Base-by-base conservation (phyloP, 2,329 filamentous ascomycete species). In the Fusarium poae region DNA sequence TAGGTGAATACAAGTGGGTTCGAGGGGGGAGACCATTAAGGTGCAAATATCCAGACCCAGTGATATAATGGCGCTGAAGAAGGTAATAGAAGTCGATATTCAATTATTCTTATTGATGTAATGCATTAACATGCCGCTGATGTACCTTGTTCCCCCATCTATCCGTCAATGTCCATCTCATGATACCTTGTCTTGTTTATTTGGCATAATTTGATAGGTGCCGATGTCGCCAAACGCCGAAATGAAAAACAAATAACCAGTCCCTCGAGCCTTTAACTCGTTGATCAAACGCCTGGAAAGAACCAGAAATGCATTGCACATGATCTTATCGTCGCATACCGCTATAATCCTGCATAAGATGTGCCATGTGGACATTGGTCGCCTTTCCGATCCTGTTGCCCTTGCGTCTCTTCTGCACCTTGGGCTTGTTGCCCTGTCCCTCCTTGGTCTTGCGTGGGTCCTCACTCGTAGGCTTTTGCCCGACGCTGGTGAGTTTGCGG, bases 341-440 rank as follows among this genome's bases (percentile, higher is more conserved):
- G 66, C 82, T 85, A 75, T 84, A 94, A 77, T 95, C 92, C 81
- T 93, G 90, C 76, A 97, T 84, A 62, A 97, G 86, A 68, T 91
- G 89, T 72, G 86, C 85, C 93, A 97, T 97, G 78, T 97, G 94
- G 29, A 89, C 89, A 77, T 97, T 97, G 27, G 93, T 97, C 58
- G 91, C 89, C 85, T 94, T 96, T 70, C 91, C 92, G 42, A 88
- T 88, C 62, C 89, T 86, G 69, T 92, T 88, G 71, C 81, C 80
- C 27, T 83, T 82, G 44, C 89, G 84, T 77, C 92, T 92, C 81
- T 92, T 92, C 79, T 90, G 89, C 81, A 91, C 90, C 82, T 92
- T 92, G 71, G 89, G 81, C 77, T 86, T 88, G 63, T 85, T 87
- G 23, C 85, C 82, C 18, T 68, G 72, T 2, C 62, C 75, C 51